Conservation (phyloP, 2,329 filamentous ascomycete genomes). For the Epichloe festucae region DNA sequence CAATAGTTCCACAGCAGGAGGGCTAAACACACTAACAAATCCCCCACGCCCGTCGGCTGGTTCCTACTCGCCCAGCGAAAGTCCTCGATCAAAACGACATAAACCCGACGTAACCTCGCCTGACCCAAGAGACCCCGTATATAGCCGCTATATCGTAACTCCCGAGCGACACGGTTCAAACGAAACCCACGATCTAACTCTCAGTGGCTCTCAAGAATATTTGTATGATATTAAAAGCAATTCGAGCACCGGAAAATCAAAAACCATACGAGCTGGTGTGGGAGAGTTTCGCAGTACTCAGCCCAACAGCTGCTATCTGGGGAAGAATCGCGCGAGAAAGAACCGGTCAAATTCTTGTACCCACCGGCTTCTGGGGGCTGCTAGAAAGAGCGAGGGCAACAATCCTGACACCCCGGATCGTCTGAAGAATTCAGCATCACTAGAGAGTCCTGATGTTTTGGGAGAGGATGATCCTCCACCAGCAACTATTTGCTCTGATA, state of each 20-base stretch:
- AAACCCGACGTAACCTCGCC: neutral
- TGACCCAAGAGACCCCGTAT: neutral
- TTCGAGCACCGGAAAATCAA: slow-evolving; percentile 1
- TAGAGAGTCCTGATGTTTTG: neutral
- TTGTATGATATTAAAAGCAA: neutral
- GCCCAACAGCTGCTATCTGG: neutral
- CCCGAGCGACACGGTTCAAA: neutral
- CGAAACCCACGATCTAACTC: neutral
- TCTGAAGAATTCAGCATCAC: neutral
- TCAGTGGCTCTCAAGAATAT: slow-evolving; percentile 1
- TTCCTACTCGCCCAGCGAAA: neutral
- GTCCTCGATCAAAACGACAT: slow-evolving; percentile 3
- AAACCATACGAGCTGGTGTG: neutral
- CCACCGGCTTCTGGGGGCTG: neutral
- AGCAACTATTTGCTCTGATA: slow-evolving; percentile 13
- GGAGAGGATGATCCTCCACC: slow-evolving; percentile 8
- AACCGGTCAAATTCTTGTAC: slow-evolving; percentile 13
- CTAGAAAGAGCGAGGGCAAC: neutral
- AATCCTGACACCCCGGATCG: neutral
- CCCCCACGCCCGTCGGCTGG: neutral
- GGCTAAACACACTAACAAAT: slow-evolving; percentile 5
- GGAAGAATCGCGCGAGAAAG: neutral
- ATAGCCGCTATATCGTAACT: neutral
- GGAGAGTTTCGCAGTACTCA: neutral
- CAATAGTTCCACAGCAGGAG: slow-evolving; percentile 2